Evolutionary conservation across 805 yeast genomes (phyloP), one percentile per base, ranked within the genome.

Genomic region (Ogataea pilisensis): DNA sequence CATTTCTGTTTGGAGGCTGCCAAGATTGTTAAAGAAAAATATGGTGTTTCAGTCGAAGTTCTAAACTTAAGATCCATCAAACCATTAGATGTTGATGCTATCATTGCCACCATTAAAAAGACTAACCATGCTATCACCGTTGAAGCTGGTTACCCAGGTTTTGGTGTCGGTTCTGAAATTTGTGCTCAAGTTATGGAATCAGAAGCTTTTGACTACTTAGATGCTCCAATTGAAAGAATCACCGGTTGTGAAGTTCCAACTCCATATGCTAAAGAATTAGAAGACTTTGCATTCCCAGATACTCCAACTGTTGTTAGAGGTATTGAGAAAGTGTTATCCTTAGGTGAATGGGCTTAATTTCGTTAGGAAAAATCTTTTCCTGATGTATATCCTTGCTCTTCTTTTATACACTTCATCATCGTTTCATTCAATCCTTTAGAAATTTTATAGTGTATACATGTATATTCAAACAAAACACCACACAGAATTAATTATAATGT

Each of bases 181-280:
- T 80, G 90, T 65, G 99, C 98, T 48, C 96, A 89, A 71, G 75
- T 93, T 63, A 89, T 93, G 96, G 99, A 93, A 73, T 80, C 95
- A 44, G 97, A 90, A 70, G 98, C 95, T 39, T 93, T 93, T 54
- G 99, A 93, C 70, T 87, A 89, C 79, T 79, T 93, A 63, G 99
- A 93, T 70, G 95, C 98, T 46, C 99, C 99, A 57, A 87, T 93
- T 53, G 95, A 84, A 73, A 88, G 99, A 77, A 91, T 90, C 59
- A 93, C 99, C 45, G 99, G 99, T 68, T 95, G 98, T 64, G 99
- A 93, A 73, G 97, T 90, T 25, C 99, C 99, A 68, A 93, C 99
- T 55, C 99, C 99, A 51, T 93, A 93, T 65, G 96, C 96, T 57
- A 79, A 81, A 68, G 90, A 84, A 72, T 78, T 93, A 64, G 99